phyloP scores from a whole-genome alignment of 2,329 filamentous ascomycete genomes.

The Cercospora citrullina region DNA sequence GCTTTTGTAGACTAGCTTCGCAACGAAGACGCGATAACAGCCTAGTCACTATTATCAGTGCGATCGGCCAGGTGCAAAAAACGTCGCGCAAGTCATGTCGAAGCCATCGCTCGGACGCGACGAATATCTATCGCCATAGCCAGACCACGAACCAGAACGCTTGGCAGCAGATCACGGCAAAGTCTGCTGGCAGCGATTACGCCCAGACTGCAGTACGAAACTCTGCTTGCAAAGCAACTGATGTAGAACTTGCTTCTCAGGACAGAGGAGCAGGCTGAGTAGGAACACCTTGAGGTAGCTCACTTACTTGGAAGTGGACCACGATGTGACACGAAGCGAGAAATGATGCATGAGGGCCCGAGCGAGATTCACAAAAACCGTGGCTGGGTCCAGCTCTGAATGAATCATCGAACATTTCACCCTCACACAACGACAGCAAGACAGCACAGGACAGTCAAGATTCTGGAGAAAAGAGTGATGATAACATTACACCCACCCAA shows the following conservation, averaged over 20 bases:
- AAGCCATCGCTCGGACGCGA: background rate
- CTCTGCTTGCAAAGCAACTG: background rate
- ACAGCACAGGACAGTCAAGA: background rate
- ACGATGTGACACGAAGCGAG: background rate
- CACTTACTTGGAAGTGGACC: background rate
- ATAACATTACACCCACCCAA: background rate
- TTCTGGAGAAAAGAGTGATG: background rate
- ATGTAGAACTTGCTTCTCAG: background rate
- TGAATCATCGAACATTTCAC: background rate
- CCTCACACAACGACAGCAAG: background rate
- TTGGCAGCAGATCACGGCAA: background rate
- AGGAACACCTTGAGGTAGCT: background rate
- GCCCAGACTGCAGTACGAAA: background rate
- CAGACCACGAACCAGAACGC: background rate
- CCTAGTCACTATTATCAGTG: background rate
- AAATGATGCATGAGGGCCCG: background rate
- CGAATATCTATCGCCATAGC: background rate
- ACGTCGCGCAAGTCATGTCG: background rate
- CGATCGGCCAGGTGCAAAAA: background rate
- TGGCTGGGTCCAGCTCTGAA: background rate
- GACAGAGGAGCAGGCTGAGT: background rate
- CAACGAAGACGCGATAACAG: background rate
- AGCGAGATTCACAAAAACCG: background rate
- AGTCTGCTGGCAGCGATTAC: background rate
- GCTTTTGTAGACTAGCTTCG: background rate